phyloP scores from a whole-genome alignment of 2,329 filamentous ascomycete species.

The Coniochaeta sp. region DNA sequence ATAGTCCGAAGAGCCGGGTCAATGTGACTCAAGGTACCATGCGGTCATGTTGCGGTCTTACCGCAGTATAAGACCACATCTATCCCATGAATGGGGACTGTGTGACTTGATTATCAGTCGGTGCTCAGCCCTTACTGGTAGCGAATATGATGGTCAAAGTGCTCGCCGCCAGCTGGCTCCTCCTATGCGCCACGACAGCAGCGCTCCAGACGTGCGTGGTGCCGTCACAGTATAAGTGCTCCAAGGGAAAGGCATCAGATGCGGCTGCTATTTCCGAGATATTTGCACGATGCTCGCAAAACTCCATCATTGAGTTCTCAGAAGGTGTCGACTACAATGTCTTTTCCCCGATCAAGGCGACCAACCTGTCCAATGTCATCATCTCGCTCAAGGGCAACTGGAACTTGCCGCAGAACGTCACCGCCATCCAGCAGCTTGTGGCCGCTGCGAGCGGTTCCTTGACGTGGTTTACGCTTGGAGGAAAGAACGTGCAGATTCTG shows the following conservation, averaged over 20 bases:
- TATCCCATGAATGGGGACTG: neutral
- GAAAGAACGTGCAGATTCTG: slow-evolving; percentile 21
- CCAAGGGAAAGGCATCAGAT: slow-evolving; percentile 29
- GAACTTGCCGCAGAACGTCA: slow-evolving; percentile 31
- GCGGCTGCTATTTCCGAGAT: slow-evolving; percentile 27
- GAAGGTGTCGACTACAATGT: slow-evolving; percentile 34
- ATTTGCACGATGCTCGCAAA: slow-evolving; percentile 25
- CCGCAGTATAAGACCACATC: neutral
- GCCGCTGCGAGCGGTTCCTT: slow-evolving; percentile 20
- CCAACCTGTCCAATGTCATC: slow-evolving; percentile 31
- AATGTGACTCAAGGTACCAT: neutral
- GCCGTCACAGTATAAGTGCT: slow-evolving; percentile 13
- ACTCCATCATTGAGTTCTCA: slow-evolving; percentile 27
- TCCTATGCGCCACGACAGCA: neutral
- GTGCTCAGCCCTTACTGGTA: neutral
- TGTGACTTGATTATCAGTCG: neutral
- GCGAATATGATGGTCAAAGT: neutral
- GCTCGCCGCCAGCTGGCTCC: neutral
- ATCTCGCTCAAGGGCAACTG: slow-evolving; percentile 35
- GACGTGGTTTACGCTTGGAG: slow-evolving; percentile 30
- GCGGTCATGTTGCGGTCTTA: neutral
- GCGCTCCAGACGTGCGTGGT: slow-evolving; percentile 7
- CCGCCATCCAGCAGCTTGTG: slow-evolving; percentile 26
- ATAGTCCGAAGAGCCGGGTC: neutral
- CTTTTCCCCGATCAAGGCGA: slow-evolving; percentile 28